Percentiles rank a stretch among this genome's conserved stretches.
Conservation (phyloP, 2,329 filamentous ascomycete genomes). For the Clonostachys solani region DNA sequence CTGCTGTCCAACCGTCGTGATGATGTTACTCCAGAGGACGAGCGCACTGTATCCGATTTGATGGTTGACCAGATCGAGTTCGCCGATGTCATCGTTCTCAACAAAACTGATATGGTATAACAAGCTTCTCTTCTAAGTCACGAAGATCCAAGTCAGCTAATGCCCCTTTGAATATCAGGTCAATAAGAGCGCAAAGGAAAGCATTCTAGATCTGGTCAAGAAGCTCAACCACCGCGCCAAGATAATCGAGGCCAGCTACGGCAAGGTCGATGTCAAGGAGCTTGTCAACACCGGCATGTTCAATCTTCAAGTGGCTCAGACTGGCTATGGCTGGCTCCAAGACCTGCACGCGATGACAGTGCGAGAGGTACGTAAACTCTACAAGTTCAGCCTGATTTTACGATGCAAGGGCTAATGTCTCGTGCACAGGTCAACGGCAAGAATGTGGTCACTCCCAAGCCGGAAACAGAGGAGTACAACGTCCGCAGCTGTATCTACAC, state of each 20-base stretch:
- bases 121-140: not conserved
- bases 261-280: slow-evolving; percentile 55
- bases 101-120: slow-evolving; percentile 62
- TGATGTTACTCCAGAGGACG: slow-evolving; percentile 62
- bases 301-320: slow-evolving; percentile 58
- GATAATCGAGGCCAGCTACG: slow-evolving; percentile 55
- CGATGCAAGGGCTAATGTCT: not conserved
- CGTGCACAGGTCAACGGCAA: slow-evolving; percentile 31
- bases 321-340: slow-evolving; percentile 65
- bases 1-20: slow-evolving; percentile 60
- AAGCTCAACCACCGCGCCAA: slow-evolving; percentile 65
- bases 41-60: slow-evolving; percentile 69
- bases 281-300: slow-evolving; percentile 65
- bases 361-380: slow-evolving; percentile 38
- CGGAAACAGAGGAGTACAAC: slow-evolving; percentile 70
- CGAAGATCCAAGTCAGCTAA: no score
- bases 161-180: slow-evolving; percentile 15
- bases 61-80: slow-evolving; percentile 79
- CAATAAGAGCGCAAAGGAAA: slow-evolving; percentile 29
- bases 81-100: slow-evolving; percentile 67
- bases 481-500: slow-evolving; percentile 69
- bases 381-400: not conserved
- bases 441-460: slow-evolving; percentile 58
- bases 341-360: slow-evolving; percentile 66
- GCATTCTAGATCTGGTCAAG: slow-evolving; percentile 49